Conservation (phyloP, 176 grass and related monocot genomes). For the Carex myosuroides region DNA sequence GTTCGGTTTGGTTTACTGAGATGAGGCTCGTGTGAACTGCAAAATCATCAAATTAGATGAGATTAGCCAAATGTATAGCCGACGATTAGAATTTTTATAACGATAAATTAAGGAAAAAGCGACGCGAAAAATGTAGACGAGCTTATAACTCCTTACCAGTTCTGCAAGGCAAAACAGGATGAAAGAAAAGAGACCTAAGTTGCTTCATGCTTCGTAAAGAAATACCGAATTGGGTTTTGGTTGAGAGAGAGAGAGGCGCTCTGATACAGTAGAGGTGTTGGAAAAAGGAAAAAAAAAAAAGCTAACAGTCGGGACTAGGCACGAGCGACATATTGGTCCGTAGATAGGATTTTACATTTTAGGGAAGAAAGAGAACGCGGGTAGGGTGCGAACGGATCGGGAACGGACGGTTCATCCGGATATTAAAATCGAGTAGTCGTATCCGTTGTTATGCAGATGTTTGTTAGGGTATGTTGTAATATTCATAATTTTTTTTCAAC, state of each 20-base stretch:
- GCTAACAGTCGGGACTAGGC: not conserved
- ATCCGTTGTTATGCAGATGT: too few species aligned
- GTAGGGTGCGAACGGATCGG: too few species aligned
- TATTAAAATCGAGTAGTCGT: too few species aligned
- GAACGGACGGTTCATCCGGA: too few species aligned
- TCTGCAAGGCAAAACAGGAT: not conserved
- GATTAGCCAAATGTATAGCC: not conserved
- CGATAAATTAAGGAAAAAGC: not conserved
- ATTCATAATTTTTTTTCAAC: too few species aligned
- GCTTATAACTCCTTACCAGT: constrained; percentile 12
- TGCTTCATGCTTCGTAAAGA: not conserved
- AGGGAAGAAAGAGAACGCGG: not conserved
- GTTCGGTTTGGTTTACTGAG: not conserved
- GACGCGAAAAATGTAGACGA: not conserved
- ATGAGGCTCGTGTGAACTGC: not conserved
- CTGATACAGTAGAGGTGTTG: constrained; percentile 3
- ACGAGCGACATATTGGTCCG: not conserved
- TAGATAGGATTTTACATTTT: not conserved
- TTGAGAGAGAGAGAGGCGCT: not conserved
- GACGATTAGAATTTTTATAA: not conserved
- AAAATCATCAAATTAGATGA: not conserved
- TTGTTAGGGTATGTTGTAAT: too few species aligned
- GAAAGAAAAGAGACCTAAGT: not conserved
- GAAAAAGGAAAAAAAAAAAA: not conserved
- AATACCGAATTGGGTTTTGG: not conserved